These are phyloP conservation scores for Ettlia oleoabundans DNA, from an alignment of 139 green algal genomes.

Conservation along the genomic window DNA sequence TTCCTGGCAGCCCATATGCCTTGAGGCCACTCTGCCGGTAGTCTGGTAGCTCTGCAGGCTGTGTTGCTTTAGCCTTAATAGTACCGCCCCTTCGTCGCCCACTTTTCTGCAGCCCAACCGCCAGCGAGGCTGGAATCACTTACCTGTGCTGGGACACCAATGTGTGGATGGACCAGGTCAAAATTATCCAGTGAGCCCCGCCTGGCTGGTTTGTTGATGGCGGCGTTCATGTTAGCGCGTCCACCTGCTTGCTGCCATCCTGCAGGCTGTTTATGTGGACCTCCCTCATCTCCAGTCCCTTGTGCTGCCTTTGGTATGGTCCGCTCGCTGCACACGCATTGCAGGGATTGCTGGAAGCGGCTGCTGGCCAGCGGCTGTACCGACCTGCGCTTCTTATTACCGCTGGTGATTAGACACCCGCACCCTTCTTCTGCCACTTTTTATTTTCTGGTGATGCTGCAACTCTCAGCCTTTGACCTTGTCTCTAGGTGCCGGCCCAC, in stretches of 20 bases:
- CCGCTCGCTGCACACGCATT: neutral
- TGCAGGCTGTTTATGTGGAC: too few relatives aligned
- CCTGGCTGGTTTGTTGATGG: neutral
- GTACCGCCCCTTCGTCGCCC: too few relatives aligned
- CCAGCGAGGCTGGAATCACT: neutral
- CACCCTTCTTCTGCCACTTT: neutral
- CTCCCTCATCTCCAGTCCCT: too few relatives aligned
- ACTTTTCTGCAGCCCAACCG: neutral
- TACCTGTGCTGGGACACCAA: slow-evolving; percentile 14
- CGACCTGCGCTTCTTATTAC: slow-evolving; percentile 1
- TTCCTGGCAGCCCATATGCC: too few relatives aligned
- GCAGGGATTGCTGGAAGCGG: slow-evolving; percentile 3
- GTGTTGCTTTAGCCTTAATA: neutral
- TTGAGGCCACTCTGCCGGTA: too few relatives aligned
- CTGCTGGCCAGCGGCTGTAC: neutral
- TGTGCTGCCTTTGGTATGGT: too few relatives aligned
- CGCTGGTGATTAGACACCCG: slow-evolving; percentile 31
- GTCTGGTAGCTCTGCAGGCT: too few relatives aligned
- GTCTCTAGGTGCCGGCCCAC: too few relatives aligned
- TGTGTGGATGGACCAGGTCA: neutral
- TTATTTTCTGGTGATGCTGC: neutral
- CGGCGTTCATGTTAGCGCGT: neutral
- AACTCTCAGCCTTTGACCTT: too few relatives aligned
- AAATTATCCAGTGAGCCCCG: neutral
- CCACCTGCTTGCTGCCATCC: too few relatives aligned